Conservation (phyloP, 164 flowering plant genomes). For the Nymphaea thermarum region DNA sequence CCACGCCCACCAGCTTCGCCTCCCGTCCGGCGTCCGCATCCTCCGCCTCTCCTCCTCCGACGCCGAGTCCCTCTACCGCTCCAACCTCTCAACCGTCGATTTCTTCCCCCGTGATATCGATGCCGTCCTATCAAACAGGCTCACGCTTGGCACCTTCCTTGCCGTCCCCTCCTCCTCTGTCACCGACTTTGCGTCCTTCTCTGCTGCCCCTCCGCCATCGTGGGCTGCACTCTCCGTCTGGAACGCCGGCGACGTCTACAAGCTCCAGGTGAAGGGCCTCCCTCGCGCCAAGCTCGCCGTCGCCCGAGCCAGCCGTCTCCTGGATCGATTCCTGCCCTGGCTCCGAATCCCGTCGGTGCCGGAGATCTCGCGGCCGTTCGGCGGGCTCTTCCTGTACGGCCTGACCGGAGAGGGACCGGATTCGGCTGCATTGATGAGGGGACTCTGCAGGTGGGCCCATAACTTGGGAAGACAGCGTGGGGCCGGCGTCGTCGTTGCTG, state of each 20-base stretch:
- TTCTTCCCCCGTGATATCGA: constrained; percentile 95
- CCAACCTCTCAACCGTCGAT: constrained; percentile 69
- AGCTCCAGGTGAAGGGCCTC: constrained; percentile 65
- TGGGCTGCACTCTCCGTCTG: constrained; percentile 88
- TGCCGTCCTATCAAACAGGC: constrained; percentile 52
- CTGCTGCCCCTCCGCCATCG: constrained; percentile 57
- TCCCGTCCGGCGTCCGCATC: constrained; percentile 31
- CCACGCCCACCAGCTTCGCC: constrained; percentile 50
- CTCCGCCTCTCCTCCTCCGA: constrained; percentile 39
- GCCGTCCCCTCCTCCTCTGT: constrained; percentile 38
- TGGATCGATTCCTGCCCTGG: constrained; percentile 69
- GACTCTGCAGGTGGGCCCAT: constrained; percentile 69
- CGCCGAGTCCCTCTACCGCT: constrained; percentile 69
- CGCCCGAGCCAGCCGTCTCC: constrained; percentile 64
- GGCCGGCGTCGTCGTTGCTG: constrained; percentile 78
- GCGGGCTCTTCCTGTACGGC: constrained; percentile 80
- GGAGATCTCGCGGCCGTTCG: constrained; percentile 60
- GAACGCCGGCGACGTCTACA: constrained; percentile 67
- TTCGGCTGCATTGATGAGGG: constrained; percentile 24
- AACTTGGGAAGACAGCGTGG: constrained; percentile 59
- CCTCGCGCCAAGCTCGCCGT: constrained; percentile 52
- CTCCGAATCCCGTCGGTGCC: constrained; percentile 75
- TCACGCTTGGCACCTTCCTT: constrained; percentile 70
- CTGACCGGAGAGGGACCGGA: constrained; percentile 74
- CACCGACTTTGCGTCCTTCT: constrained; percentile 16